Base-by-base conservation (phyloP, 768 basidiomycete genomes). In the Pleurotus salmoneostramineus region DNA sequence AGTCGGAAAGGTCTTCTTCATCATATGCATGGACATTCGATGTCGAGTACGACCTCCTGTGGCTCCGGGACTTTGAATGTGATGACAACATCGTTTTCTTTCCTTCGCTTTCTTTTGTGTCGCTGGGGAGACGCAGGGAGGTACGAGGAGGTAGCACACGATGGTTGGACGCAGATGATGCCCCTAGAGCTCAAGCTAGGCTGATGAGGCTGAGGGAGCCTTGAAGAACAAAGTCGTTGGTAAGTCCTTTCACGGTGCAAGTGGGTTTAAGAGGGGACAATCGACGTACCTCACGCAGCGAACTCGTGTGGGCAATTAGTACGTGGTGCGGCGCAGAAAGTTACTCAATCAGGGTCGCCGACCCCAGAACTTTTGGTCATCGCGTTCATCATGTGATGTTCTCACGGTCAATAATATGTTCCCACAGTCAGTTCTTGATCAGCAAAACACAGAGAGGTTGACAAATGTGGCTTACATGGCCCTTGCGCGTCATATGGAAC, bases 281-380 rank as follows among this genome's bases (percentile, higher is more conserved):
- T 32, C 35, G 10, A 14, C 52, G 40, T 21, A 55, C 3, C 36
- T 21, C 32, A 17, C 52, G 40, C 52, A 31, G 15, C 7, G 27
- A n/a, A n/a, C 37, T 55, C 52, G 50, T 51, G 50, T 51, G 50
- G 50, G 36, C 50, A 15, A 11, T 11, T 51, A 15, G 27, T 55
- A 55, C 52, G 52, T 55, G 52, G 50, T 51, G 50, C 50, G 36
- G 8, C 33, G 36, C 34, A 34, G 17, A 14, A 34, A 27, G 34
- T 51, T 51, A 11, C 50, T 51, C 34, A 35, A 51, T 51, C 50
- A 51, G 50, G 34, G 48, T 15, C 48, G 48, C 17, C 48, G 7
- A 27, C 6, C 21, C 3, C 15, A 8, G 48, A 11, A 27, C 27
- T 31, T 49, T 31, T 15, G 7, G 45, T 36, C 12, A 36, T 12